Percentiles rank a stretch among this genome's conserved stretches.
phyloP scores from a whole-genome alignment of 179 eudicot genomes.

The Dionaea muscipula region DNA sequence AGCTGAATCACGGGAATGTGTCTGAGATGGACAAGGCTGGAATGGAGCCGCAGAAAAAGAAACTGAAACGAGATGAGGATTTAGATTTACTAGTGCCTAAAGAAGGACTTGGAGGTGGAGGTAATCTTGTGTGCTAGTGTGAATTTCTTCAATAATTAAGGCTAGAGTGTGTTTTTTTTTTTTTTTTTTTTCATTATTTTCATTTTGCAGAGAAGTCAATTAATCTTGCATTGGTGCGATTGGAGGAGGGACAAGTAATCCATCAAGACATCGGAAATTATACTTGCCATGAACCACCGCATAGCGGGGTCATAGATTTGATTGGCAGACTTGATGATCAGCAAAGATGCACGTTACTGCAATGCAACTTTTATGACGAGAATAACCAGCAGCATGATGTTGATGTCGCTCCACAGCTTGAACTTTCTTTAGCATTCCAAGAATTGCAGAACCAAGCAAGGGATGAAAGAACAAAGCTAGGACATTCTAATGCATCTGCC shows the following conservation, averaged over 20 bases:
- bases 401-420: conserved; percentile 25
- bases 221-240: conserved; percentile 3
- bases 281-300: conserved; percentile 6
- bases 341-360: conserved; percentile 7
- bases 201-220: not conserved
- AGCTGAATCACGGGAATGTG: conserved; percentile 13
- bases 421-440: conserved; percentile 30
- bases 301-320: conserved; percentile 33
- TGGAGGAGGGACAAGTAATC: conserved; percentile 21
- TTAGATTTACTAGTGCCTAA: conserved; percentile 9
- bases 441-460: conserved; percentile 16
- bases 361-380: conserved; percentile 14
- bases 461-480: conserved; percentile 24
- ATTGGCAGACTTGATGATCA: conserved; percentile 31
- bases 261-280: conserved; percentile 8
- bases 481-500: conserved; percentile 43
- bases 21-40: conserved; percentile 15
- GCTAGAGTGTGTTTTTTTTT: too few relatives aligned
- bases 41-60: conserved; percentile 9
- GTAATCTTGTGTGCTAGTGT: too few relatives aligned
- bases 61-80: conserved; percentile 17
- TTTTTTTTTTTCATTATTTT: too few relatives aligned
- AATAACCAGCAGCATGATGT: conserved; percentile 9
- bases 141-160: too few relatives aligned
- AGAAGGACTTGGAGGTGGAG: conserved; percentile 12